A percentile compares a stretch with the other conserved stretches of the same genome.
phyloP scores from a whole-genome alignment of 2,329 filamentous ascomycete species.

The Passalora sequoiae region DNA sequence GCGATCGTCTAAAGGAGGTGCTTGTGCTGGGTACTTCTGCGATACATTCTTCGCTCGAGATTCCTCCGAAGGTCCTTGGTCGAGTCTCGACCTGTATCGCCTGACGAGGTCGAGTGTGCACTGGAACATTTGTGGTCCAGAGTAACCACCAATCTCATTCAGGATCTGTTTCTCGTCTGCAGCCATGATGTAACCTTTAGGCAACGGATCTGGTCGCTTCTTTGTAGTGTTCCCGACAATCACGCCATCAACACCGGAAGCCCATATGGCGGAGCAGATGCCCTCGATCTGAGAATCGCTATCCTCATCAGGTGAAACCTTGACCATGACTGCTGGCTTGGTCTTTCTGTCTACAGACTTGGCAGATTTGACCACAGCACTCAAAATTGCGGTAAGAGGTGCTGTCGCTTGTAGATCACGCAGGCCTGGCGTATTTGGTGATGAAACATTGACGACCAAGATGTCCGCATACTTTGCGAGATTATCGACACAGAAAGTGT shows the following conservation, averaged over 20 bases:
- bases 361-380: constrained; percentile 76
- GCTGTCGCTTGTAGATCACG: constrained; percentile 79
- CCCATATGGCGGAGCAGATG: constrained; percentile 78
- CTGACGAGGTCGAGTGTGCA: constrained; percentile 72
- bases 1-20: constrained; percentile 3
- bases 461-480: constrained; percentile 88
- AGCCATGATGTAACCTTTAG: constrained; percentile 60
- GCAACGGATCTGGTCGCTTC: constrained; percentile 65
- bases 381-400: constrained; percentile 74
- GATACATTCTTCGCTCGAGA: constrained; percentile 6
- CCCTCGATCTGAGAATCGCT: constrained; percentile 76
- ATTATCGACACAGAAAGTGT: constrained; percentile 81
- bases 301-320: constrained; percentile 95
- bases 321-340: constrained; percentile 87
- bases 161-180: constrained; percentile 62
- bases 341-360: constrained; percentile 61
- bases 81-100: constrained; percentile 60
- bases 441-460: constrained; percentile 96
- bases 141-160: constrained; percentile 76
- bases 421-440: constrained; percentile 89
- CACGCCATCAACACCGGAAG: constrained; percentile 83
- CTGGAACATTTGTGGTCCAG: constrained; percentile 82
- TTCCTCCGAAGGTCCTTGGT: constrained; percentile 38
- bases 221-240: constrained; percentile 98
- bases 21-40: constrained; percentile 8